phyloP scores from a whole-genome alignment of 345 rosid genomes.

The Eucalyptus erythrocorys region DNA sequence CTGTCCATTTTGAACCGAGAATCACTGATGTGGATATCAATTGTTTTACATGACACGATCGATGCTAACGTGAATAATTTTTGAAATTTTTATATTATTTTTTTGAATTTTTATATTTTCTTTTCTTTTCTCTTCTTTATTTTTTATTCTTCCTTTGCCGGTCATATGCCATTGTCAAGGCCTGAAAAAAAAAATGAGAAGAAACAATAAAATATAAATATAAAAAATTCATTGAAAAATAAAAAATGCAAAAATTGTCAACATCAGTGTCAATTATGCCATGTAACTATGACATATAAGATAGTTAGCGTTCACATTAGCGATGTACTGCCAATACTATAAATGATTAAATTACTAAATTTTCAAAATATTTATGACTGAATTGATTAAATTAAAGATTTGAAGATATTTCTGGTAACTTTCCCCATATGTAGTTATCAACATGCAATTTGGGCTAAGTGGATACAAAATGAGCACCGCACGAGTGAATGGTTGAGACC shows the following conservation, averaged over 20 bases:
- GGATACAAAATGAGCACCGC: not conserved
- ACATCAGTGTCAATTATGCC: no score
- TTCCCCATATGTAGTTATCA: not conserved
- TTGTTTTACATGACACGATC: fast-evolving
- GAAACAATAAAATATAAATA: no score
- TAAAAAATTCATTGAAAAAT: no score
- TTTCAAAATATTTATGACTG: fast-evolving
- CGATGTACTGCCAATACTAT: no score
- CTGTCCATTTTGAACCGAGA: fast-evolving
- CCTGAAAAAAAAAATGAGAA: no score
- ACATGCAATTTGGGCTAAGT: not conserved
- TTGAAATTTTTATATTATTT: not conserved
- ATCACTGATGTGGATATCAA: not conserved
- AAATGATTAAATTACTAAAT: no score
- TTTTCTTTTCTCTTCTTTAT: not conserved
- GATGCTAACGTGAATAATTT: fast-evolving
- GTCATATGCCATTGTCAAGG: not conserved
- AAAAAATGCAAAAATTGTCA: no score
- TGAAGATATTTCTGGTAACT: not conserved
- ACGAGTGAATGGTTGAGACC: not conserved
- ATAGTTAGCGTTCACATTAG: no score
- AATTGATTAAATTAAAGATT: no score
- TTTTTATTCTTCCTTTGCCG: not conserved
- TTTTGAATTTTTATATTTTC: not conserved
- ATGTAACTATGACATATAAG: no score